phyloP scores from a whole-genome alignment of 2,329 filamentous ascomycete species.

The Paecilomyces dactylethromorphus region DNA sequence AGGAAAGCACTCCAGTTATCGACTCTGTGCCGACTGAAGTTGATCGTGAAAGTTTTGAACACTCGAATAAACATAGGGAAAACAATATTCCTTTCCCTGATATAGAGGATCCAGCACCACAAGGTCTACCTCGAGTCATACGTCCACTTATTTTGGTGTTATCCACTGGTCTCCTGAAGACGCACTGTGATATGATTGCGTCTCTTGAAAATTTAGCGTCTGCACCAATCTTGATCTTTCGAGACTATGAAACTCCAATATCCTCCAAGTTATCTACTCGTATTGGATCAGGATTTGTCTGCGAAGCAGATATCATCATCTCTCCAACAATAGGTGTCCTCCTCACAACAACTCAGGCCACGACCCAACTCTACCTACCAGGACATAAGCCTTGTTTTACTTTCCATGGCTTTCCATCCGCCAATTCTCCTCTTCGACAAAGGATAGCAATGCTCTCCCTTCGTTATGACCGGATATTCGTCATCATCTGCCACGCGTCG shows the following conservation, averaged over 20 bases:
- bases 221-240: constrained; percentile 16
- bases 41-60: not conserved
- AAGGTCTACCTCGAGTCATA: not conserved
- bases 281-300: not conserved
- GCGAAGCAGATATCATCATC: constrained; percentile 59
- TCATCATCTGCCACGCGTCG: constrained; percentile 53
- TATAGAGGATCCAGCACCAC: not conserved
- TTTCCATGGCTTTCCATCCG: constrained; percentile 10
- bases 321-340: constrained; percentile 65
- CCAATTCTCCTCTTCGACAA: constrained; percentile 45
- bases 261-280: not conserved
- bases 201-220: constrained; percentile 10
- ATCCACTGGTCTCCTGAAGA: constrained; percentile 16
- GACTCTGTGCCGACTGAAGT: not conserved
- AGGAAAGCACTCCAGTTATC: not conserved
- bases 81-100: not conserved
- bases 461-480: constrained; percentile 61
- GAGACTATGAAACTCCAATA: constrained; percentile 12
- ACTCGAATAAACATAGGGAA: not conserved
- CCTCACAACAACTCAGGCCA: constrained; percentile 62
- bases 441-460: constrained; percentile 47
- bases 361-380: constrained; percentile 66
- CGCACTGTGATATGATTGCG: constrained; percentile 15
- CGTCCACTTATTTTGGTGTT: constrained; percentile 2
- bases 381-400: constrained; percentile 40